Conservation (phyloP, 2,329 filamentous ascomycete species). For the Cadophora sp. region DNA sequence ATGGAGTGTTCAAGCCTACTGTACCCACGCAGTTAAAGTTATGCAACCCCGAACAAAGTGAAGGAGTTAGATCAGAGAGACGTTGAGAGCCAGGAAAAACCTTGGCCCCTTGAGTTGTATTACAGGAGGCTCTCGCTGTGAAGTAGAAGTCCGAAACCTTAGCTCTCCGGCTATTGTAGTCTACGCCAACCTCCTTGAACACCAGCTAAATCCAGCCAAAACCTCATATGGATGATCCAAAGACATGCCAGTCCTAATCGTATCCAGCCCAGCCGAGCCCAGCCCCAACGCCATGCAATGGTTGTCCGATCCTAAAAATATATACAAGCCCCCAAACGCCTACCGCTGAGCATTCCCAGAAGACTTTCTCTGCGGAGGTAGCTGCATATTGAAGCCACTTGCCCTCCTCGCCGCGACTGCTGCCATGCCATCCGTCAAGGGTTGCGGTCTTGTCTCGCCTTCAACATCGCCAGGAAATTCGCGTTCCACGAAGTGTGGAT, state of each 20-base stretch:
- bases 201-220: too few relatives aligned
- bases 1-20: too few relatives aligned
- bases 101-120: too few relatives aligned
- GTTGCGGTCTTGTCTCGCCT: neutral
- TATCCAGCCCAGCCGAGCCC: constrained; percentile 2
- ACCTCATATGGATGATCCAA: constrained; percentile 3
- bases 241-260: constrained; percentile 8
- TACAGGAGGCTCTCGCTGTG: too few relatives aligned
- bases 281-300: constrained; percentile 11
- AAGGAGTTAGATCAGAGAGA: too few relatives aligned
- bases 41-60: too few relatives aligned
- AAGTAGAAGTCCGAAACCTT: too few relatives aligned
- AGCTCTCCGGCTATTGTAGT: too few relatives aligned
- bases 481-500: constrained; percentile 12
- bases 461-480: constrained; percentile 14
- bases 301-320: neutral
- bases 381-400: constrained; percentile 35
- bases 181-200: too few relatives aligned
- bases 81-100: too few relatives aligned
- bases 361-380: constrained; percentile 29
- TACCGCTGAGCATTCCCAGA: constrained; percentile 16
- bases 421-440: constrained; percentile 25
- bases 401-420: constrained; percentile 31
- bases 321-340: neutral
- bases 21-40: too few relatives aligned